These are phyloP conservation scores for Pistacia vera DNA, from an alignment of 345 rosid species.

Conservation along the genomic window DNA sequence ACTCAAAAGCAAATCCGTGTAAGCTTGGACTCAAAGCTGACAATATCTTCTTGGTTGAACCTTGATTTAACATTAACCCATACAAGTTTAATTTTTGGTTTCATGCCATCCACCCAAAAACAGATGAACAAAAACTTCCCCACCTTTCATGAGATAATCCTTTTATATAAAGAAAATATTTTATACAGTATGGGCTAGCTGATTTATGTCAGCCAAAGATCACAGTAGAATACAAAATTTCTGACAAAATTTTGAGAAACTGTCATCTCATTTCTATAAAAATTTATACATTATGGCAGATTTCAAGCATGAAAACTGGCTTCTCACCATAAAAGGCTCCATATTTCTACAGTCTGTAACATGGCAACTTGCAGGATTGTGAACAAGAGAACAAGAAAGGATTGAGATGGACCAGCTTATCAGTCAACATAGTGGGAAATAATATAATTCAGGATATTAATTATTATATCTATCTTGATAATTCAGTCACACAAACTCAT, in stretches of 20 bases:
- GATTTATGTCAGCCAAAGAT: no score
- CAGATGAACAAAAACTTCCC: not conserved
- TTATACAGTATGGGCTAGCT: not conserved
- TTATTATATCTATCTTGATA: no score
- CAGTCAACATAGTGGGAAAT: not conserved
- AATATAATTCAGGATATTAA: no score
- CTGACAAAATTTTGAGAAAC: no score
- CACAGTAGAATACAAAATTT: no score
- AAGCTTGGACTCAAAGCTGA: no score
- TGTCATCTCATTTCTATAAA: no score
- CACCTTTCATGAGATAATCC: not conserved
- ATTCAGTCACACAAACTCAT: not conserved
- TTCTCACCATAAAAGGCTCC: not conserved
- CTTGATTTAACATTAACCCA: no score
- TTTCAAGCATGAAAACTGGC: not conserved
- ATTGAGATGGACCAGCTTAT: not conserved
- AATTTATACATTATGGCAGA: not conserved
- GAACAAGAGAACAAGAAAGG: not conserved
- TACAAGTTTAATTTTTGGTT: not conserved
- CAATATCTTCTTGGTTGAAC: no score
- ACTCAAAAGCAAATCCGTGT: no score
- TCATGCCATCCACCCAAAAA: no score
- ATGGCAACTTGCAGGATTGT: not conserved
- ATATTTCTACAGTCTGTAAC: not conserved
- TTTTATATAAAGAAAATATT: not conserved